Evolutionary conservation across 73 alveolate genomes (phyloP).

Genomic region (Uronychia setigera): DNA sequence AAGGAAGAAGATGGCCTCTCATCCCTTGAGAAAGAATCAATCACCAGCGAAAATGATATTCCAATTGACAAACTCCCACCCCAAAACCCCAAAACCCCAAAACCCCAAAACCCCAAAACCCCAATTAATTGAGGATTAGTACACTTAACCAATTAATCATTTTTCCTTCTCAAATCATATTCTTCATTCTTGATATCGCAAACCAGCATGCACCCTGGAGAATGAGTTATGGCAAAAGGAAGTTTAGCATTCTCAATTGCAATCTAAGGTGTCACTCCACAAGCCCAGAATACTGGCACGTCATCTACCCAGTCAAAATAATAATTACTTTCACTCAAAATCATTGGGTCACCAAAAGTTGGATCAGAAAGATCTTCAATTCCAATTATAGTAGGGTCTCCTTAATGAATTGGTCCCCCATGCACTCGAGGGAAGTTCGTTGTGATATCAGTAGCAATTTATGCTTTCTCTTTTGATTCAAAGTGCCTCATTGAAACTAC

Average conservation of each 20-base stretch:
- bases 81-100: too few species aligned
- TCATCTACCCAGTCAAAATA: slow-evolving; percentile 65
- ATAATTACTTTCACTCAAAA: too few species aligned
- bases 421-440: slow-evolving; percentile 73
- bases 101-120: too few species aligned
- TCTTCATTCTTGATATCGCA: too few species aligned
- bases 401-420: slow-evolving; percentile 66
- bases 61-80: too few species aligned
- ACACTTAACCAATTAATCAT: too few species aligned
- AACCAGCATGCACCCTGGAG: slow-evolving; percentile 88
- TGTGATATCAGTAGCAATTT: slow-evolving; percentile 56
- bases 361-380: slow-evolving; percentile 50
- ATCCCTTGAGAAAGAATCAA: too few species aligned
- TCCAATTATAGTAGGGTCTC: slow-evolving; percentile 46
- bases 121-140: too few species aligned
- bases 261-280: slow-evolving; percentile 86
- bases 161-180: too few species aligned
- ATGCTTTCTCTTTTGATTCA: slow-evolving; percentile 21
- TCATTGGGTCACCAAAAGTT: slow-evolving; percentile 70
- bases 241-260: slow-evolving; percentile 49
- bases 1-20: too few species aligned
- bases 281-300: slow-evolving; percentile 84
- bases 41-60: too few species aligned
- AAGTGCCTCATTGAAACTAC: slow-evolving; percentile 83
- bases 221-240: slow-evolving; percentile 78